Conservation (phyloP, 257 asterid species). For the Nicotiana tabacum region DNA sequence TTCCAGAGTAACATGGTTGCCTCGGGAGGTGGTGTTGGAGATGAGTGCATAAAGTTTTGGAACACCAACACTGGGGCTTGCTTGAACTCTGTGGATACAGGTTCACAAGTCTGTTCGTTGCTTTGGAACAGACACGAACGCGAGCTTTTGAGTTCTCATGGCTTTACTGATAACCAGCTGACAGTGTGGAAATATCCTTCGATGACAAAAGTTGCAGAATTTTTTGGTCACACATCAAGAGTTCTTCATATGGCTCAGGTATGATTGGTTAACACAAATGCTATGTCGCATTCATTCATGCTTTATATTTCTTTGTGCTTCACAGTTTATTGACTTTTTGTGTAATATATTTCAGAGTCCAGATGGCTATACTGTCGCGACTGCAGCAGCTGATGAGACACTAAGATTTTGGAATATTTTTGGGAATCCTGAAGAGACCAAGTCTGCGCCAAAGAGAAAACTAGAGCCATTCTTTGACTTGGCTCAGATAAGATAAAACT, state of each 20-base stretch:
- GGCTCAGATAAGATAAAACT: constrained; percentile 57
- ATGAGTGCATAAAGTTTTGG: constrained; percentile 78
- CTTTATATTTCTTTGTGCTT: background rate
- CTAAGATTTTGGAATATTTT: constrained; percentile 86
- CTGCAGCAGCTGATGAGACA: constrained; percentile 95
- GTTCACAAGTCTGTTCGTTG: constrained; percentile 85
- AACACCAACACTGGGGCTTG: constrained; percentile 93
- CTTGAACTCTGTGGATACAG: constrained; percentile 85
- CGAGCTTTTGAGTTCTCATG: constrained; percentile 84
- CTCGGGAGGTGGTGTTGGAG: constrained; percentile 82
- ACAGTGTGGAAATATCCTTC: constrained; percentile 94
- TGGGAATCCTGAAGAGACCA: constrained; percentile 72
- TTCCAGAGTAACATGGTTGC: constrained; percentile 81
- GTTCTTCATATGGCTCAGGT: constrained; percentile 90
- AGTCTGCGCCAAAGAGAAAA: constrained; percentile 52
- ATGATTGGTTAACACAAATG: background rate
- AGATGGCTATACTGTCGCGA: constrained; percentile 86
- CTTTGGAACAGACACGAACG: constrained; percentile 86
- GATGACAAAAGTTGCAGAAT: constrained; percentile 81
- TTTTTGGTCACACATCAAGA: constrained; percentile 89
- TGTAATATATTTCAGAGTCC: constrained; percentile 47
- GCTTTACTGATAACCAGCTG: constrained; percentile 88
- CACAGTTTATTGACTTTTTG: background rate
- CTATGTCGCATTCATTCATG: background rate
- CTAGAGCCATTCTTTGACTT: constrained; percentile 78